phyloP scores from a whole-genome alignment of 116 monocot genomes.

The Posidonia oceanica region DNA sequence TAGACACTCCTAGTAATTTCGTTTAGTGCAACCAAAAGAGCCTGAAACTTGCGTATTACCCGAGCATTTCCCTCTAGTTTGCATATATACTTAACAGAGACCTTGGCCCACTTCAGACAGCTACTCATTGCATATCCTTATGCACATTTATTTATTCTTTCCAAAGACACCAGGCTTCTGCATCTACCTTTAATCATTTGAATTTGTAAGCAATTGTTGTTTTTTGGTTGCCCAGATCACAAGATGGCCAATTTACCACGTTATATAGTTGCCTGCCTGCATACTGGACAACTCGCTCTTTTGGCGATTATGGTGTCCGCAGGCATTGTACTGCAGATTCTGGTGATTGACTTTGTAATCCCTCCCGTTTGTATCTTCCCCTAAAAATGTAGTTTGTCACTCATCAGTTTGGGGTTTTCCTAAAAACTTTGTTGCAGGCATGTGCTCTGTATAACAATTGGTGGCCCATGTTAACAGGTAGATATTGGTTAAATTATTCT shows the following conservation, averaged over 20 bases:
- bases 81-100: too few species aligned
- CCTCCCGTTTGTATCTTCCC: neutral
- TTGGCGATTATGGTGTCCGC: constrained; percentile 82
- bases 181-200: too few species aligned
- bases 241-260: constrained; percentile 35
- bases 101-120: too few species aligned
- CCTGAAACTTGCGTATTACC: too few species aligned
- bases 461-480: constrained; percentile 99
- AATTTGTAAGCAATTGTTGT: neutral
- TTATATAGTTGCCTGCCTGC: constrained; percentile 49
- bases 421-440: constrained; percentile 43
- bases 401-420: neutral
- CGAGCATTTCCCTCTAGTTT: too few species aligned
- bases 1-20: too few species aligned
- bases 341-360: constrained; percentile 32
- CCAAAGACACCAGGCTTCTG: too few species aligned
- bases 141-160: too few species aligned
- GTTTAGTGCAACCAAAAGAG: too few species aligned
- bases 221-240: neutral
- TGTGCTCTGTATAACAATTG: constrained; percentile 93
- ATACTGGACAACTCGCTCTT: constrained; percentile 66
- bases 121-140: too few species aligned
- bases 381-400: neutral
- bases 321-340: constrained; percentile 81
- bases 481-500: neutral